Conservation (phyloP, 1,284 basidiomycete species). For the Polyporus tsugae region DNA sequence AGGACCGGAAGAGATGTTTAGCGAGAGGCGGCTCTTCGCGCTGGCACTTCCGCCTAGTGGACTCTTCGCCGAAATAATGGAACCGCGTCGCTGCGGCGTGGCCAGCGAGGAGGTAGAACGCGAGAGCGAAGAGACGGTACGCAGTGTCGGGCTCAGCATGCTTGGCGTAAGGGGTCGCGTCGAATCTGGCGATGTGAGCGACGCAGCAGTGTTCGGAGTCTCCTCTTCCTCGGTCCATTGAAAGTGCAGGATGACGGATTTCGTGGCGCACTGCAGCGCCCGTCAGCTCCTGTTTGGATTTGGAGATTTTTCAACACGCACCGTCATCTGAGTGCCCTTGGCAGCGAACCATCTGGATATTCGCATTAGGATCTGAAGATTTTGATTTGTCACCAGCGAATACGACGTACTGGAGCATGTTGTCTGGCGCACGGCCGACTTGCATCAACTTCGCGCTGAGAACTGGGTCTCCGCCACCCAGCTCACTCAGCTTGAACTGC, state of each 20-base stretch:
- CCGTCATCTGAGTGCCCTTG: slow-evolving; percentile 90
- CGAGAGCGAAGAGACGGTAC: slow-evolving; percentile 49
- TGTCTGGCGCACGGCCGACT: slow-evolving; percentile 80
- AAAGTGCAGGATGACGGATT: slow-evolving; percentile 86
- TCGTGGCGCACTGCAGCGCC: slow-evolving; percentile 80
- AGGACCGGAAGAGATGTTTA: slow-evolving; percentile 36
- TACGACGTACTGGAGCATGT: slow-evolving; percentile 77
- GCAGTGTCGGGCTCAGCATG: slow-evolving; percentile 42
- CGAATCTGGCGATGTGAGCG: slow-evolving; percentile 24
- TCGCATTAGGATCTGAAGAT: slow-evolving; percentile 6
- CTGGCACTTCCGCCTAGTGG: slow-evolving; percentile 18
- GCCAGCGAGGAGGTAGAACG: slow-evolving; percentile 58
- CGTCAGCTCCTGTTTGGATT: background rate
- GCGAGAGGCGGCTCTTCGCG: slow-evolving; percentile 40
- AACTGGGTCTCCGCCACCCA: slow-evolving; percentile 74
- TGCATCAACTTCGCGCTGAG: slow-evolving; percentile 72
- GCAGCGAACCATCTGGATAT: slow-evolving; percentile 83
- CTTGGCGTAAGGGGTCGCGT: slow-evolving; percentile 34
- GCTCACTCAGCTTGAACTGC: slow-evolving; percentile 86
- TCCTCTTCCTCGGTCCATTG: slow-evolving; percentile 84
- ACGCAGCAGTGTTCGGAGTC: slow-evolving; percentile 28
- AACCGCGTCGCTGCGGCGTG: slow-evolving; percentile 55
- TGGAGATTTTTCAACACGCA: slow-evolving; percentile 45
- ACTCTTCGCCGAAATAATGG: slow-evolving; percentile 46
- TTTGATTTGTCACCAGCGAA: background rate